Conservation (phyloP, 2,329 filamentous ascomycete genomes). For the Chaetomium strumarium region DNA sequence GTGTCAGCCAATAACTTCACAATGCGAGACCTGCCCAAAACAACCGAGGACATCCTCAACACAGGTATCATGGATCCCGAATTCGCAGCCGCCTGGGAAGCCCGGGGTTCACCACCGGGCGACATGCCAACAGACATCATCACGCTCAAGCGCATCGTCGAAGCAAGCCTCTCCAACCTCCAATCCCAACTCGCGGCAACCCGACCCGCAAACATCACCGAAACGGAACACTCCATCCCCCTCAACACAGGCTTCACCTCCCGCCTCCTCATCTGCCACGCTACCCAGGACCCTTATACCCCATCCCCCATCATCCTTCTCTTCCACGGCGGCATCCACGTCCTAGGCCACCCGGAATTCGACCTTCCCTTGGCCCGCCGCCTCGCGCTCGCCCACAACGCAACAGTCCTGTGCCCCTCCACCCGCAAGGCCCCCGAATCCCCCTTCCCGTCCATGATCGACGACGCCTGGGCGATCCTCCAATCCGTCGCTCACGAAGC, state of each 20-base stretch:
- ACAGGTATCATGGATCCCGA: constrained; percentile 13
- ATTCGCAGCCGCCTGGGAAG: constrained; percentile 14
- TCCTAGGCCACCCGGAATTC: constrained; percentile 15
- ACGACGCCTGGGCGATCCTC: constrained; percentile 11
- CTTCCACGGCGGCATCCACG: constrained; percentile 18
- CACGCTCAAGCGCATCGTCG: constrained; percentile 10
- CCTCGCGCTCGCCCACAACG: constrained; percentile 10
- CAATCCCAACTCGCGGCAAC: background rate
- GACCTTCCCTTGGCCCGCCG: constrained; percentile 14
- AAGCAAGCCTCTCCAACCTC: background rate
- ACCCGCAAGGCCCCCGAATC: constrained; percentile 7
- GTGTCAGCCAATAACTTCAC: background rate
- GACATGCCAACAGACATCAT: constrained; percentile 5
- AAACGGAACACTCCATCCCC: constrained; percentile 10
- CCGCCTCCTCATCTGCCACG: constrained; percentile 12
- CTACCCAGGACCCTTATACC: background rate
- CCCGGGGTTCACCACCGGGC: constrained; percentile 3
- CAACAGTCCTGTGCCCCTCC: constrained; percentile 12
- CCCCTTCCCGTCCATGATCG: constrained; percentile 9
- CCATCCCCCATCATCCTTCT: constrained; percentile 15
- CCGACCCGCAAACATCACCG: constrained; percentile 9
- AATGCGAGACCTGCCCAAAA: background rate
- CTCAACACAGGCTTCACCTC: constrained; percentile 8
- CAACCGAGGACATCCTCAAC: constrained; percentile 11
- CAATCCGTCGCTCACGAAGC: constrained; percentile 3